phyloP scores from a whole-genome alignment of 1,139 yeast genomes.

The Blastobotrys malaysiensis region DNA sequence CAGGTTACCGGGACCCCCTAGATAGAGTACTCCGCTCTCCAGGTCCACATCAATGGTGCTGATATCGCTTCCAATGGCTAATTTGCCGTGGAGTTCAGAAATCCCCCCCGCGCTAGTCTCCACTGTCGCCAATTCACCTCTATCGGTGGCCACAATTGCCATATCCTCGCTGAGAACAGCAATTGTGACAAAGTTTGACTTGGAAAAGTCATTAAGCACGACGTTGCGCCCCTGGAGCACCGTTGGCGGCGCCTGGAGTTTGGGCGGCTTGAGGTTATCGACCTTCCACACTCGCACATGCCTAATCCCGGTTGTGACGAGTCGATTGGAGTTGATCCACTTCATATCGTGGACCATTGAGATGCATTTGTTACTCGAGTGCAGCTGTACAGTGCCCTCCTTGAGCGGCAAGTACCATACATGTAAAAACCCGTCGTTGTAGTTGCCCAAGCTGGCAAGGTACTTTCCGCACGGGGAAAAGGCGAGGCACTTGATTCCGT shows the following conservation, averaged over 20 bases:
- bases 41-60: conserved; percentile 25
- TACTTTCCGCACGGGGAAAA: conserved; percentile 54
- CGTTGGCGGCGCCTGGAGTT: conserved; percentile 25
- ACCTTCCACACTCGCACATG: conserved; percentile 57
- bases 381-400: conserved; percentile 24
- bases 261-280: conserved; percentile 12
- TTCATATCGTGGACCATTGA: conserved; percentile 48
- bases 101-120: conserved; percentile 11
- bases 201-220: conserved; percentile 45
- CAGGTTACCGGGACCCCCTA: not conserved
- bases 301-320: conserved; percentile 54
- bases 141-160: conserved; percentile 41
- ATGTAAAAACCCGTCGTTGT: conserved; percentile 60
- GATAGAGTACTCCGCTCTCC: conserved; percentile 2
- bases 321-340: conserved; percentile 47
- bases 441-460: conserved; percentile 55
- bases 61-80: conserved; percentile 16
- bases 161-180: conserved; percentile 33
- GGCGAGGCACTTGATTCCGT: conserved; percentile 51
- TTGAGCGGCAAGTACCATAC: conserved; percentile 45
- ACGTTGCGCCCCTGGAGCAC: conserved; percentile 55
- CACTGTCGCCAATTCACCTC: conserved; percentile 37
- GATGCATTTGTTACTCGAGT: conserved; percentile 56
- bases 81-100: not conserved
- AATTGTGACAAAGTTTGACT: conserved; percentile 43